Conservation (phyloP, 768 basidiomycete genomes). For the Rhizopogon salebrosus region DNA sequence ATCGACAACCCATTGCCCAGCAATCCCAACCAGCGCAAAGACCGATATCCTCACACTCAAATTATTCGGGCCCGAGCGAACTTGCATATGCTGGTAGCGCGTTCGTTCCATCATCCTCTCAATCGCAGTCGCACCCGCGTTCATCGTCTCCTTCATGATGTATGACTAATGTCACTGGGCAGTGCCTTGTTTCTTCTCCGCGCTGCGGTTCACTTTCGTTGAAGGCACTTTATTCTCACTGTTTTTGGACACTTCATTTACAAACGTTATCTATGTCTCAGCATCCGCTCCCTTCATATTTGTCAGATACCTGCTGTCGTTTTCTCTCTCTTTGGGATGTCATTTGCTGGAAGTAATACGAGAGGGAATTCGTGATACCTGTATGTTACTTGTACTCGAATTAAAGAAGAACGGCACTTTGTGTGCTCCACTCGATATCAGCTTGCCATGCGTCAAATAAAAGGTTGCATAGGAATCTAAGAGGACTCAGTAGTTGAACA, state of each 20-base stretch:
- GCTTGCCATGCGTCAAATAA: too few species aligned
- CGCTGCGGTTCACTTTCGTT: not conserved
- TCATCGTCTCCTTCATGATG: constrained; percentile 11
- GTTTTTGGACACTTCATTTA: not conserved
- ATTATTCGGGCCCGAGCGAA: constrained; percentile 2
- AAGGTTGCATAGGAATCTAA: too few species aligned
- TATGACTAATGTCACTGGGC: not conserved
- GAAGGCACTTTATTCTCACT: not conserved
- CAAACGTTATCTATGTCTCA: not conserved
- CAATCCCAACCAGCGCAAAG: constrained; percentile 3
- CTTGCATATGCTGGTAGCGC: constrained; percentile 11
- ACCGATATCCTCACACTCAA: constrained; percentile 11
- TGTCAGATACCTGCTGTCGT: not conserved
- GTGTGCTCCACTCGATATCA: not conserved
- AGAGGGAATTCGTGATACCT: not conserved
- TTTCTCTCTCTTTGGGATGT: not conserved
- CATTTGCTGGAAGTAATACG: not conserved
- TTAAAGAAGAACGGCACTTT: too few species aligned
- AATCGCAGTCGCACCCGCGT: constrained; percentile 1
- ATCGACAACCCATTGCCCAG: constrained; percentile 24
- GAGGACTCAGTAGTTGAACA: too few species aligned
- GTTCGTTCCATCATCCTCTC: constrained; percentile 2
- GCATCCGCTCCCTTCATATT: constrained; percentile 3
- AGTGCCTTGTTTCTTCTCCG: not conserved
- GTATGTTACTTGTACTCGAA: not conserved